Conservation (phyloP, 345 rosid genomes). For the Aquilaria sinensis region DNA sequence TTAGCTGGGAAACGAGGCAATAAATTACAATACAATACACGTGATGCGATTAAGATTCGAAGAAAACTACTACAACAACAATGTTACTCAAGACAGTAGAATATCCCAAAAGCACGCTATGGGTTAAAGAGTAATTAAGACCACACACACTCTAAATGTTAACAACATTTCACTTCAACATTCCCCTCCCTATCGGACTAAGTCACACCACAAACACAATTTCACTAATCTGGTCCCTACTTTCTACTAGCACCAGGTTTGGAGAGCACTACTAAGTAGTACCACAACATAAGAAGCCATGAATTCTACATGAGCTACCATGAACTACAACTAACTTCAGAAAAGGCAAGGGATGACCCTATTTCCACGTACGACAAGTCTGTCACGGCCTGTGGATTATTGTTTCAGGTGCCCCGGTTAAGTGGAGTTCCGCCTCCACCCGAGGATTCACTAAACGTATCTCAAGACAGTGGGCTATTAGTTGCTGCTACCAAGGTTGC, state of each 20-base stretch:
- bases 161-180: too few relatives aligned
- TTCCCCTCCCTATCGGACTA: neutral
- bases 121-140: too few relatives aligned
- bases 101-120: too few relatives aligned
- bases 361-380: conserved; percentile 46
- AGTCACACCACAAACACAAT: conserved; percentile 9
- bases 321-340: conserved; percentile 10
- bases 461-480: conserved; percentile 52
- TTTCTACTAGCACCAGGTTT: conserved; percentile 8
- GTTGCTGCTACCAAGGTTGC: conserved; percentile 19
- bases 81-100: too few relatives aligned
- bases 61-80: too few relatives aligned
- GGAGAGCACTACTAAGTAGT: conserved; percentile 10
- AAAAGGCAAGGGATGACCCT: conserved; percentile 7
- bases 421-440: conserved; percentile 54
- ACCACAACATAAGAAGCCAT: conserved; percentile 13
- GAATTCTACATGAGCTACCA: conserved; percentile 10
- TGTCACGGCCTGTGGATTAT: conserved; percentile 33
- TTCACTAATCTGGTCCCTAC: conserved; percentile 9
- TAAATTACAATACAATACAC: too few relatives aligned
- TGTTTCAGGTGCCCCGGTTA: conserved; percentile 46
- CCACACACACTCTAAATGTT: too few relatives aligned
- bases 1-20: too few relatives aligned
- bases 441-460: conserved; percentile 53
- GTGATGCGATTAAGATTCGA: too few relatives aligned